Conservation (phyloP, 1,284 basidiomycete species). For the Crepidotus sp. region DNA sequence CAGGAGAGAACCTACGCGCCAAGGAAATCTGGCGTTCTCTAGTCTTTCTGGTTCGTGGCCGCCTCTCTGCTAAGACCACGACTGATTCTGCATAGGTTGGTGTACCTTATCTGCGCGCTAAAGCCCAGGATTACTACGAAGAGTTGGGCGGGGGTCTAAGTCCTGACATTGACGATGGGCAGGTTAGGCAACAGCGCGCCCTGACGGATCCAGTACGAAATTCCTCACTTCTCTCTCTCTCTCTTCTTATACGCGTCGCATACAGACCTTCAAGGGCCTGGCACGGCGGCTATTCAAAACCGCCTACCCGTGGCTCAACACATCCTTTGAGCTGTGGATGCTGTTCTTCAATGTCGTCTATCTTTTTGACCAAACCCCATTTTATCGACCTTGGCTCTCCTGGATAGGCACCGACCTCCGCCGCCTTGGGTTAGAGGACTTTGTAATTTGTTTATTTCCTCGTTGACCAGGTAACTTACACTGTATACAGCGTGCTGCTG, state of each 20-base stretch:
- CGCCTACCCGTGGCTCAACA: conserved; percentile 78
- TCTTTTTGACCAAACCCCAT: conserved; percentile 80
- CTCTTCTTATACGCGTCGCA: neutral
- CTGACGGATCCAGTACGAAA: conserved; percentile 19
- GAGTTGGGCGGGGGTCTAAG: conserved; percentile 76
- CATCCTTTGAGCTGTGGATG: conserved; percentile 72
- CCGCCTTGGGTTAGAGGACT: conserved; percentile 68
- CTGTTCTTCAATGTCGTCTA: conserved; percentile 84
- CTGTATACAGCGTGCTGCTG: conserved; percentile 33
- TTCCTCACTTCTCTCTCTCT: neutral
- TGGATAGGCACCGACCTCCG: conserved; percentile 81
- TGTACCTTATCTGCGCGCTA: conserved; percentile 83
- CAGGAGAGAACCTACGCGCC: conserved; percentile 53
- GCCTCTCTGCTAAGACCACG: neutral
- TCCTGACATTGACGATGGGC: conserved; percentile 57
- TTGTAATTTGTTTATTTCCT: conserved; percentile 31
- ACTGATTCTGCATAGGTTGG: conserved; percentile 49
- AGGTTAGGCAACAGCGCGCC: conserved; percentile 24
- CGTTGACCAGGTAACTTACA: conserved; percentile 2
- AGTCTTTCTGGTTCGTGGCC: conserved; percentile 56
- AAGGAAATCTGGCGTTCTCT: conserved; percentile 69
- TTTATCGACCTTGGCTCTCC: conserved; percentile 87
- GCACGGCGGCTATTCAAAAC: conserved; percentile 49
- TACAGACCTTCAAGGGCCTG: conserved; percentile 5
- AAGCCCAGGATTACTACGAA: conserved; percentile 87